phyloP scores from a whole-genome alignment of 1,284 basidiomycete species.

The Cryptococcus sp. region DNA sequence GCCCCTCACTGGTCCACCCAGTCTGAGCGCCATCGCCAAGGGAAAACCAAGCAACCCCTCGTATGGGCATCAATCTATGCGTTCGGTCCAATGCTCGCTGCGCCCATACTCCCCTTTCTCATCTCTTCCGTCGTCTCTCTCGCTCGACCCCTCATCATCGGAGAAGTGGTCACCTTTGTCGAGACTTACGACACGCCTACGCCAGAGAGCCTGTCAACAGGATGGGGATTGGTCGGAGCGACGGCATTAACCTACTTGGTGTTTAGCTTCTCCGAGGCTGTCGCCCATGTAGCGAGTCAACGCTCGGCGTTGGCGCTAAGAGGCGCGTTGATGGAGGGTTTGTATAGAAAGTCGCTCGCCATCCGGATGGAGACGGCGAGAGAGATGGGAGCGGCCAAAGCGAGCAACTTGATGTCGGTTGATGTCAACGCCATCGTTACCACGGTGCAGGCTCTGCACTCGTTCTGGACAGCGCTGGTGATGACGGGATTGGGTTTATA shows the following conservation, averaged over 20 bases:
- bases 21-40: background rate
- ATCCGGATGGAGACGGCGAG: constrained; percentile 13
- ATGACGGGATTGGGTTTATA: constrained; percentile 15
- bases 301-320: constrained; percentile 10
- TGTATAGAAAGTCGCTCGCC: constrained; percentile 15
- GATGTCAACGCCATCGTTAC: constrained; percentile 10
- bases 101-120: constrained; percentile 13
- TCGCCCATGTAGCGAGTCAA: constrained; percentile 14
- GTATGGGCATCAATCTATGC: constrained; percentile 9
- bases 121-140: constrained; percentile 8
- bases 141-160: constrained; percentile 15
- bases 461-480: constrained; percentile 13
- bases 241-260: constrained; percentile 11
- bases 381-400: constrained; percentile 19
- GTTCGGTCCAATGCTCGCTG: constrained; percentile 3
- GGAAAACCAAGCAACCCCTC: constrained; percentile 12
- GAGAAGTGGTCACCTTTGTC: constrained; percentile 14
- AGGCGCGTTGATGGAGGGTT: constrained; percentile 17
- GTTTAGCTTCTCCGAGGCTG: constrained; percentile 8
- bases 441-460: constrained; percentile 4
- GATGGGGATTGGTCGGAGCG: constrained; percentile 18
- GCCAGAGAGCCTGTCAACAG: constrained; percentile 9
- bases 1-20: constrained; percentile 6
- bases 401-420: constrained; percentile 19
- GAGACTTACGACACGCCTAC: constrained; percentile 4